These are phyloP conservation scores for Neurospora intermedia DNA, from an alignment of 495 filamentous ascomycete species.

Conservation along the genomic window DNA sequence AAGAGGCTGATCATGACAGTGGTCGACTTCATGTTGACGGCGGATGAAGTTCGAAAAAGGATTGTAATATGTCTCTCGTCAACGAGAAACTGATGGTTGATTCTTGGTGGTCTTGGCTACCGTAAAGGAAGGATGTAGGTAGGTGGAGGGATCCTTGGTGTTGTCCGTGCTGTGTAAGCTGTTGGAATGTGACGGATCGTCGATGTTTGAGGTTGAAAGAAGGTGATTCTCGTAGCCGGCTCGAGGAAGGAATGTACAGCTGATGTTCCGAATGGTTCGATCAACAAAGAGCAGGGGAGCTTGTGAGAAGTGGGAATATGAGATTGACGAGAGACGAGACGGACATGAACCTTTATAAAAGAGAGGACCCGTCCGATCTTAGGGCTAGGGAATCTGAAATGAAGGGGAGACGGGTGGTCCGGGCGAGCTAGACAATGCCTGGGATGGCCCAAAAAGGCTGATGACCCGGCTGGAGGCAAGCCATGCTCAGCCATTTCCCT, in stretches of 20 bases:
- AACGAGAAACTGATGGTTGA: not conserved
- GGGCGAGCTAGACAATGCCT: not conserved
- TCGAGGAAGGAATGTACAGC: slow-evolving; percentile 29
- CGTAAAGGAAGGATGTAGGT: not conserved
- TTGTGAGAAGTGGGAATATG: slow-evolving; percentile 10
- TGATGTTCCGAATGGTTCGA: slow-evolving; percentile 9
- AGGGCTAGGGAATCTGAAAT: not conserved
- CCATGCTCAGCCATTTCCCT: slow-evolving; percentile 2
- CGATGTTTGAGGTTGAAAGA: slow-evolving; percentile 6
- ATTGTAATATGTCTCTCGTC: not conserved
- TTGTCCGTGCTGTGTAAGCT: not conserved
- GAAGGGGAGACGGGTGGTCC: not conserved
- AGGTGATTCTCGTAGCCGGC: slow-evolving; percentile 26
- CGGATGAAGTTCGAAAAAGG: not conserved
- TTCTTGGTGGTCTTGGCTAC: not conserved
- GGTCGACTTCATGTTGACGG: slow-evolving; percentile 37
- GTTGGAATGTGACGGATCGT: not conserved
- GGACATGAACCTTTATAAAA: slow-evolving; percentile 6
- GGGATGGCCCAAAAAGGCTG: not conserved
- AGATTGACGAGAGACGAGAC: not conserved
- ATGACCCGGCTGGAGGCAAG: not conserved
- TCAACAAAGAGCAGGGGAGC: slow-evolving; percentile 12
- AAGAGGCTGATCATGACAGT: slow-evolving; percentile 30
- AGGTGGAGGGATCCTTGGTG: not conserved
- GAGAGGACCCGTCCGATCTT: not conserved